A percentile compares a stretch with the other conserved stretches of the same genome.
phyloP scores from a whole-genome alignment of 2,329 filamentous ascomycete genomes.

The Sporothrix sp. region DNA sequence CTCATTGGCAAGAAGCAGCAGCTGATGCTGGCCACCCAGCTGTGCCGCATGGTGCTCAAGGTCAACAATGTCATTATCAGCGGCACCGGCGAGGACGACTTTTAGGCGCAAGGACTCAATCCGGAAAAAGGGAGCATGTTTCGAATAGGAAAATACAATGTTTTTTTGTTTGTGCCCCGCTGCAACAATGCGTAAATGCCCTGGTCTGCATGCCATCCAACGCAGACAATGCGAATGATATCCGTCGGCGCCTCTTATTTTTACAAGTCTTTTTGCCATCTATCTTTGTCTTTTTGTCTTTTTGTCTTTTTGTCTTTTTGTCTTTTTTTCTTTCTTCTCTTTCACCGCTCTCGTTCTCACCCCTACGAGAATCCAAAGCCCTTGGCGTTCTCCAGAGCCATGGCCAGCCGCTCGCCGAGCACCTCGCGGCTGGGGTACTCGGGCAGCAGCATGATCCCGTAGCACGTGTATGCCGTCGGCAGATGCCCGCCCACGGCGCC shows the following conservation, averaged over 20 bases:
- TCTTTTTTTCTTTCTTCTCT: too few species aligned
- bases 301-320: not conserved
- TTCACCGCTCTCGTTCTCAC: not conserved
- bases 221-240: not conserved
- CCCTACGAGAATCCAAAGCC: conserved; percentile 74
- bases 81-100: conserved; percentile 79
- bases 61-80: conserved; percentile 94
- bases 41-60: conserved; percentile 97
- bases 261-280: too few species aligned
- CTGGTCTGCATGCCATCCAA: too few species aligned
- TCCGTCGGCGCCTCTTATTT: too few species aligned
- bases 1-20: conserved; percentile 98
- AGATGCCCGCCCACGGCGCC: conserved; percentile 46
- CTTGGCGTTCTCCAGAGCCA: conserved; percentile 79
- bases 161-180: too few species aligned
- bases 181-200: too few species aligned
- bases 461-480: conserved; percentile 88
- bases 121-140: not conserved
- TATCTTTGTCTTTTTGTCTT: too few species aligned
- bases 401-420: conserved; percentile 62
- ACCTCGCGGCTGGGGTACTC: conserved; percentile 66
- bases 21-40: conserved; percentile 87
- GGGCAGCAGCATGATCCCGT: conserved; percentile 76
- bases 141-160: conserved; percentile 7
- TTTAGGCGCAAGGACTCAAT: conserved; percentile 37